Evolutionary conservation across 1,139 yeast genomes (phyloP).

Genomic region (Arxiozyma slooffiae): DNA sequence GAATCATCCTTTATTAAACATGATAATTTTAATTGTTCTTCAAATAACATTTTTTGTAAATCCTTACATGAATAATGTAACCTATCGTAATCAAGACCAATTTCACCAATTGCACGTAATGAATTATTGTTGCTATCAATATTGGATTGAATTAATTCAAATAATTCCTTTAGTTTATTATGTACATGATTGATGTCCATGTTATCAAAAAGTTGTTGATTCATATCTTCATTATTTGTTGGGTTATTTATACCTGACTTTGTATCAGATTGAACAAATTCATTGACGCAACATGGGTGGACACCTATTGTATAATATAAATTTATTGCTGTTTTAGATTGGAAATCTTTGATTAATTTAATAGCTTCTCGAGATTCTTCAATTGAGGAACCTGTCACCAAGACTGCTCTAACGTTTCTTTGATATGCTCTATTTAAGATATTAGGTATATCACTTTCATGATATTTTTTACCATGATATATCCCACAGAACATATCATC

Average conservation of each 20-base stretch:
- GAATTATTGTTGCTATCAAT: slow-evolving; percentile 41
- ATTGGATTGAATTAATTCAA: slow-evolving; percentile 43
- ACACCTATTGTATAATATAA: slow-evolving; percentile 77
- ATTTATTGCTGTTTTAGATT: slow-evolving; percentile 21
- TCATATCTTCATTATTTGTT: slow-evolving; percentile 19
- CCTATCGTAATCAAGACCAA: slow-evolving; percentile 89
- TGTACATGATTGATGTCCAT: slow-evolving; percentile 28
- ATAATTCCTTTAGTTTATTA: slow-evolving; percentile 33
- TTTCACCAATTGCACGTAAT: slow-evolving; percentile 69
- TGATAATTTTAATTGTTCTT: slow-evolving; percentile 45
- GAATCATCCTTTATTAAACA: slow-evolving; percentile 17
- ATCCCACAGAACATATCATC: slow-evolving; percentile 80
- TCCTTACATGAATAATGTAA: slow-evolving; percentile 62
- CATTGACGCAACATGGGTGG: slow-evolving; percentile 82
- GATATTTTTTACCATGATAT: slow-evolving; percentile 62
- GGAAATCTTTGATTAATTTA: slow-evolving; percentile 32
- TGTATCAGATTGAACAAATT: slow-evolving; percentile 35
- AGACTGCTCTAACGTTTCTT: slow-evolving; percentile 56
- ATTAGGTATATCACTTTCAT: slow-evolving; percentile 53
- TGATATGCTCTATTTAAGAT: slow-evolving; percentile 60
- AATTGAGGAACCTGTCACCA: slow-evolving; percentile 76
- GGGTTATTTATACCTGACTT: slow-evolving; percentile 15
- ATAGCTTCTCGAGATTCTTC: slow-evolving; percentile 48
- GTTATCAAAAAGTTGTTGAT: slow-evolving; percentile 26
- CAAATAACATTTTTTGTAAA: slow-evolving; percentile 59